Percentiles rank a stretch among this genome's conserved stretches.
Evolutionary conservation across 2,329 filamentous ascomycete genomes (phyloP).

Genomic region (Ceratocystis eucalypticola): DNA sequence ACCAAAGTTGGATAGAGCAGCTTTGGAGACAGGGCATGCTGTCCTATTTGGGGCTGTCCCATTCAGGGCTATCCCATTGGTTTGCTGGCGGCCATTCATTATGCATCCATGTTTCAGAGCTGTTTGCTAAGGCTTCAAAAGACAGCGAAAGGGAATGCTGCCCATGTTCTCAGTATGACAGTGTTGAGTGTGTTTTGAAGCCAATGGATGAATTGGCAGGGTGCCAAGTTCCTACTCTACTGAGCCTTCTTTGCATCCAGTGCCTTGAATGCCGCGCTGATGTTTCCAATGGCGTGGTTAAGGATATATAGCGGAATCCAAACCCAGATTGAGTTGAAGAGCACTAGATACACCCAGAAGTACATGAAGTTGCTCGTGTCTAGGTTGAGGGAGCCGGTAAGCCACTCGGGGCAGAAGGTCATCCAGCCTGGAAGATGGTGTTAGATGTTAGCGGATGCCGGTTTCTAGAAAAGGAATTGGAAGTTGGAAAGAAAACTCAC

Average conservation of each 20-base stretch:
- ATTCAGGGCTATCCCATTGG: neutral
- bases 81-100: neutral
- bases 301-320: conserved; percentile 47
- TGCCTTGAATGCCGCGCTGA: conserved; percentile 39
- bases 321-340: conserved; percentile 58
- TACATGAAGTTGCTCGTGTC: conserved; percentile 56
- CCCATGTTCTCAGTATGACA: neutral
- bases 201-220: neutral
- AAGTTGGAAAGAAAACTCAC: conserved; percentile 26
- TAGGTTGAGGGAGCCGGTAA: conserved; percentile 47
- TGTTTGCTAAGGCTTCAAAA: neutral
- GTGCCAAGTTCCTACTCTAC: neutral
- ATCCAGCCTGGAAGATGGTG: conserved; percentile 43
- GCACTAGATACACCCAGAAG: conserved; percentile 52
- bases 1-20: neutral
- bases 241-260: conserved; percentile 23
- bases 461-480: neutral
- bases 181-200: conserved; percentile 22
- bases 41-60: neutral
- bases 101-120: neutral
- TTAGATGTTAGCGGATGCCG: neutral
- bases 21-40: neutral
- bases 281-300: conserved; percentile 41
- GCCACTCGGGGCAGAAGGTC: conserved; percentile 59
- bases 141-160: neutral